Evolutionary conservation across 1,284 basidiomycete genomes (phyloP), one percentile per base, ranked within the genome.

Genomic region (Irpex sp.): DNA sequence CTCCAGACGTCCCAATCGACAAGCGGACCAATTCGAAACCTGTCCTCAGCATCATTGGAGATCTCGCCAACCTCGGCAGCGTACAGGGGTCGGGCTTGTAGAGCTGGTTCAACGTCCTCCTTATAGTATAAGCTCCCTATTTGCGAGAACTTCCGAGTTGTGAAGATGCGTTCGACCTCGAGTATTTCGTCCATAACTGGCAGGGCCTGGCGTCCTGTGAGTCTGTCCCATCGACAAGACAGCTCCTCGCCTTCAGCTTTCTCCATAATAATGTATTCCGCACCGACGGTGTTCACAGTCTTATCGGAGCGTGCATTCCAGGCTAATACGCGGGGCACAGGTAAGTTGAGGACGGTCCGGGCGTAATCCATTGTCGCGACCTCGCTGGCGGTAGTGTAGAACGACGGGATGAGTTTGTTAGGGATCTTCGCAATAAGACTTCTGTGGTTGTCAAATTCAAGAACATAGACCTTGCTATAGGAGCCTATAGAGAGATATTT

Each of bases 241-340:
- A 77, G 67, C 31, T 66, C 61, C 3, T 74, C 70, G 2, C 78
- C 78, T 15, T 62, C 52, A 6, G 69, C 64, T 58, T 72, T 73
- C 63, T 78, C 76, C 73, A 77, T 76, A 63, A 80, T 70, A 44
- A 79, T 80, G 67, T 71, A 80, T 51, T 76, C 75, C 38, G 72
- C 66, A 17, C 78, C 77, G 19, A 79, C 75, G 19, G 65, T 59
- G 47, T 66, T 76, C 15, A 9, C 21, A n/a, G 13, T n/a, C 17
- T 36, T 38, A 2, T 66, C 65, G 19, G 62, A 51, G 5, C 54
- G 57, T 7, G 71, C 66, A 59, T 70, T 71, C 75, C 77, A 78
- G 8, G 71, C 67, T 37, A 76, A 64, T 11, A 79, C 75, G 21
- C 65, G 64, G 4, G 78, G 78, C 31, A 73, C 72, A 11, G 74